These are phyloP conservation scores for Rusavskia elegans DNA, from an alignment of 495 filamentous ascomycete species.

Conservation along the genomic window DNA sequence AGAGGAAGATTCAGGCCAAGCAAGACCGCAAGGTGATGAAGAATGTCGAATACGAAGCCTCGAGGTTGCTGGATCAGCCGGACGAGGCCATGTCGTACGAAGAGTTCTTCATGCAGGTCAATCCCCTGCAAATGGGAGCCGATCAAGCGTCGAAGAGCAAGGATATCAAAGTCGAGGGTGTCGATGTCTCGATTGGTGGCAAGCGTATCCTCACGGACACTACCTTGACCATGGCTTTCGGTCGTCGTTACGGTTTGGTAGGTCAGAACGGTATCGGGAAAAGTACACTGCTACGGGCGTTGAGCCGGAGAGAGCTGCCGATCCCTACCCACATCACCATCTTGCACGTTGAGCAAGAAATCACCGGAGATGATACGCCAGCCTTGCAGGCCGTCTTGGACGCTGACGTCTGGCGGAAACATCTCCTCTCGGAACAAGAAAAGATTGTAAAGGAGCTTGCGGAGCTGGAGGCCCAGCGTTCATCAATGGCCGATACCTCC, in stretches of 20 bases:
- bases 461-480: constrained; percentile 63
- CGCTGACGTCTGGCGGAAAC: constrained; percentile 97
- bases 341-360: constrained; percentile 98
- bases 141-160: constrained; percentile 74
- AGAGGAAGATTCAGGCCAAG: constrained; percentile 94
- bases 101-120: constrained; percentile 99
- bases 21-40: constrained; percentile 98
- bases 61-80: constrained; percentile 67
- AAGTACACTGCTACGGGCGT: constrained; percentile 77
- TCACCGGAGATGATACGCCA: constrained; percentile 89
- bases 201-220: constrained; percentile 82
- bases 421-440: constrained; percentile 80
- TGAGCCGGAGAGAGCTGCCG: constrained; percentile 84
- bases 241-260: constrained; percentile 89
- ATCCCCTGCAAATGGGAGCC: constrained; percentile 79
- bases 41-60: constrained; percentile 94
- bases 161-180: constrained; percentile 94
- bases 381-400: constrained; percentile 92
- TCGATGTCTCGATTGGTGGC: constrained; percentile 86
- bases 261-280: constrained; percentile 99
- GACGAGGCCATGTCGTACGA: constrained; percentile 88
- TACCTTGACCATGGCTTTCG: constrained; percentile 76
- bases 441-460: constrained; percentile 71
- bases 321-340: constrained; percentile 97
- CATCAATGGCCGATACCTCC: constrained; percentile 70